Conservation (phyloP, 805 yeast species). For the Candida bentonensis region DNA sequence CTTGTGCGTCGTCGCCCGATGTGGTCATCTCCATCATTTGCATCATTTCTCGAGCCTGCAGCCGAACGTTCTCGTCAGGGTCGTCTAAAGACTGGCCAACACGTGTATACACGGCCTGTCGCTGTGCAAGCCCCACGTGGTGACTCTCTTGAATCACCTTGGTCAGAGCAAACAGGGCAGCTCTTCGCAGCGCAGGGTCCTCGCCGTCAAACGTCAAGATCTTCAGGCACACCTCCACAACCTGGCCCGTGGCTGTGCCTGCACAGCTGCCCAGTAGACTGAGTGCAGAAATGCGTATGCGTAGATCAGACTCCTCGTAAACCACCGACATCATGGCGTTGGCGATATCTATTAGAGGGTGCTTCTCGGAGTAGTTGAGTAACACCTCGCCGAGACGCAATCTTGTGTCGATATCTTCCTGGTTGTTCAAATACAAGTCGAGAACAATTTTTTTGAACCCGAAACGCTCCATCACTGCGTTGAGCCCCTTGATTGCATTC, state of each 20-base stretch:
- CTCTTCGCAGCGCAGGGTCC: conserved; percentile 34
- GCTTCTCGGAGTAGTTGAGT: conserved; percentile 30
- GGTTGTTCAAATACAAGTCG: conserved; percentile 22
- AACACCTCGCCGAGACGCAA: conserved; percentile 69
- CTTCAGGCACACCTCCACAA: conserved; percentile 67
- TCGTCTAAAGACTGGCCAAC: background rate
- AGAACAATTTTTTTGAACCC: conserved; percentile 20
- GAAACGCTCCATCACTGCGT: conserved; percentile 25
- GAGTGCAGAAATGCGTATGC: conserved; percentile 73
- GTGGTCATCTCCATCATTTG: background rate
- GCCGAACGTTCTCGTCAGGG: background rate
- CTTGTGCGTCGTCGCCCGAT: too few species aligned
- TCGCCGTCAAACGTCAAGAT: conserved; percentile 42
- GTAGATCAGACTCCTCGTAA: conserved; percentile 8
- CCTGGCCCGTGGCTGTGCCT: conserved; percentile 41
- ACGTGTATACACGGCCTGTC: background rate
- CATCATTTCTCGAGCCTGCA: background rate
- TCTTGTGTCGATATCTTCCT: conserved; percentile 43
- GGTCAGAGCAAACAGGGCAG: background rate
- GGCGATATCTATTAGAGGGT: conserved; percentile 6
- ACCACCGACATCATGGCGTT: background rate
- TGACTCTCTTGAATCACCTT: background rate
- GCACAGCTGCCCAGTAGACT: conserved; percentile 67
- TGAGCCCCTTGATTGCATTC: conserved; percentile 70
- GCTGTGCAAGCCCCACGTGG: background rate